phyloP scores from a whole-genome alignment of 116 monocot genomes.

The Dioscorea cayenensis region DNA sequence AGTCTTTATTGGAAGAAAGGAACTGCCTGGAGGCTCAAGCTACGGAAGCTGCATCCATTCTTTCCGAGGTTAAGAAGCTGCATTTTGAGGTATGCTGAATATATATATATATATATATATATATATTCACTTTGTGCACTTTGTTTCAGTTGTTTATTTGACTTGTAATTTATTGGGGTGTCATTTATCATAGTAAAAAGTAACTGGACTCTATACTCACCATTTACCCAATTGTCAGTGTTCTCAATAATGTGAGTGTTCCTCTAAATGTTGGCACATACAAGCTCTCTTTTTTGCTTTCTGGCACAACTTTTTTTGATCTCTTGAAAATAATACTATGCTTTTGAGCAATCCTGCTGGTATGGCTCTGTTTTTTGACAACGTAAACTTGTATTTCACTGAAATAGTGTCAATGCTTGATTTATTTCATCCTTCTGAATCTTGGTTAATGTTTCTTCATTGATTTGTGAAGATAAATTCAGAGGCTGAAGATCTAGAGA shows the following conservation, averaged over 20 bases:
- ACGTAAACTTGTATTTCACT: neutral
- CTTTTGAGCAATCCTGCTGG: neutral
- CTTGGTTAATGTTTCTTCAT: neutral
- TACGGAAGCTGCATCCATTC: slow-evolving; percentile 52
- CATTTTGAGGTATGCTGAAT: slow-evolving; percentile 49
- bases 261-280: too few relatives aligned
- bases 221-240: too few relatives aligned
- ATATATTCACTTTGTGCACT: neutral
- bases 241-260: neutral
- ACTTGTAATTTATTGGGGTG: neutral
- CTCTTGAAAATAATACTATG: neutral
- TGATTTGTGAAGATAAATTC: slow-evolving; percentile 37
- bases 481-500: slow-evolving; percentile 72
- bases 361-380: neutral
- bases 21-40: slow-evolving; percentile 48
- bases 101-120: neutral
- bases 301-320: neutral
- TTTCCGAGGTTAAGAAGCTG: slow-evolving; percentile 50
- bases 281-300: too few relatives aligned
- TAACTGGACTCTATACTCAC: neutral
- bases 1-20: slow-evolving; percentile 65
- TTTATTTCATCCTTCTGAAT: neutral
- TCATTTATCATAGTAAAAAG: neutral
- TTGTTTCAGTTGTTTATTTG: too few relatives aligned
- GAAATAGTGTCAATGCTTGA: too few relatives aligned